Percentiles rank a stretch among this genome's conserved stretches.
Conservation (phyloP, 495 filamentous ascomycete genomes). For the Penicillium cinerascens region DNA sequence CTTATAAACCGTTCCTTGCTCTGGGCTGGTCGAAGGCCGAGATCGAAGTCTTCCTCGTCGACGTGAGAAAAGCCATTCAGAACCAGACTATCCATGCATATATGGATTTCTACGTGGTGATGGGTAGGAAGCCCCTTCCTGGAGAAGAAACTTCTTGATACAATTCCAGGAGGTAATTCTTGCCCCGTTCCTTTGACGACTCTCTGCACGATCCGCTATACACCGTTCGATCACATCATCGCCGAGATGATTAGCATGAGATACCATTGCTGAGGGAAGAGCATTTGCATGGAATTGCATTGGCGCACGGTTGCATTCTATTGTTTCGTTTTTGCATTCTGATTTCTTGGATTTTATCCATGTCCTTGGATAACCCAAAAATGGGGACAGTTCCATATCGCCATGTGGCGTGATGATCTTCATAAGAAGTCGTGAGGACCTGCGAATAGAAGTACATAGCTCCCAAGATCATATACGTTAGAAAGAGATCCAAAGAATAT, state of each 20-base stretch:
- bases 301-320: conserved; percentile 18
- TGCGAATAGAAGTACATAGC: not conserved
- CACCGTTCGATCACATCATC: conserved; percentile 15
- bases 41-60: conserved; percentile 57
- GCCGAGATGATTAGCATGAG: conserved; percentile 31
- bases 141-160: conserved; percentile 17
- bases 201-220: conserved; percentile 3
- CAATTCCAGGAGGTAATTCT: not conserved
- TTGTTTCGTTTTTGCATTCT: not conserved
- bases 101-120: conserved; percentile 50
- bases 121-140: conserved; percentile 48
- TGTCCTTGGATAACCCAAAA: not conserved
- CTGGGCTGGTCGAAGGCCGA: conserved; percentile 48
- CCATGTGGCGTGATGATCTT: not conserved
- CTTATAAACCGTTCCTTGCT: conserved; percentile 41
- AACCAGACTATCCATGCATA: conserved; percentile 55
- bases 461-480: not conserved
- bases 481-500: not conserved
- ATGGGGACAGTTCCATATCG: not conserved
- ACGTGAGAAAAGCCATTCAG: conserved; percentile 53
- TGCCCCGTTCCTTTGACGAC: conserved; percentile 8
- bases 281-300: conserved; percentile 17
- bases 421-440: too few species aligned
- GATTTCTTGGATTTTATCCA: not conserved
- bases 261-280: conserved; percentile 28